These are phyloP conservation scores for Salix purpurea DNA, from an alignment of 345 rosid genomes.

Conservation along the genomic window DNA sequence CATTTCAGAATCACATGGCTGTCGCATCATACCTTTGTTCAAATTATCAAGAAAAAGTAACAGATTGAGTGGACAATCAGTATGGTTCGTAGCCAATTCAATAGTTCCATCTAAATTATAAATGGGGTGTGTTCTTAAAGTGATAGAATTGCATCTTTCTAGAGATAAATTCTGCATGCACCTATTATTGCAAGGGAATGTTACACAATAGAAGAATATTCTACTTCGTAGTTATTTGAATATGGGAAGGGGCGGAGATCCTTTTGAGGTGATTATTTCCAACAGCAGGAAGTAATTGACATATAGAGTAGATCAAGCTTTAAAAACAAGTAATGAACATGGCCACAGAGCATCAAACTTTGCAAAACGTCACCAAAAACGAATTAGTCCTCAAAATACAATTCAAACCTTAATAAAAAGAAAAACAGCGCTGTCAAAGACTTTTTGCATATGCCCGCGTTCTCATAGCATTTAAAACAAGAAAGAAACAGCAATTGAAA, in stretches of 20 bases:
- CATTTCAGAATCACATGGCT: neutral
- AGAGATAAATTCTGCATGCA: neutral
- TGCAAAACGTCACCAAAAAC: neutral
- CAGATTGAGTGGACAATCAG: neutral
- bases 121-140: neutral
- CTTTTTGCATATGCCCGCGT: neutral
- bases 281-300: constrained; percentile 2
- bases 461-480: neutral
- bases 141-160: neutral
- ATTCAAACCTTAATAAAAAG: neutral
- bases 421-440: constrained; percentile 4
- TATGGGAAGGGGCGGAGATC: neutral
- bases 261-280: constrained; percentile 10
- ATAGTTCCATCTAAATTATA: neutral
- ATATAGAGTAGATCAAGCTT: neutral
- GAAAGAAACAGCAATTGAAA: neutral
- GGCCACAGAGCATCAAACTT: constrained; percentile 3
- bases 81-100: neutral
- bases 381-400: constrained; percentile 4
- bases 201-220: constrained; percentile 1
- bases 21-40: neutral
- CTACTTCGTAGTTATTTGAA: neutral
- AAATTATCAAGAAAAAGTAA: neutral
- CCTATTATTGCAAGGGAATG: neutral
- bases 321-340: neutral